Evolutionary conservation across 495 filamentous ascomycete genomes (phyloP).

Genomic region (Rhizodiscina lignyota): DNA sequence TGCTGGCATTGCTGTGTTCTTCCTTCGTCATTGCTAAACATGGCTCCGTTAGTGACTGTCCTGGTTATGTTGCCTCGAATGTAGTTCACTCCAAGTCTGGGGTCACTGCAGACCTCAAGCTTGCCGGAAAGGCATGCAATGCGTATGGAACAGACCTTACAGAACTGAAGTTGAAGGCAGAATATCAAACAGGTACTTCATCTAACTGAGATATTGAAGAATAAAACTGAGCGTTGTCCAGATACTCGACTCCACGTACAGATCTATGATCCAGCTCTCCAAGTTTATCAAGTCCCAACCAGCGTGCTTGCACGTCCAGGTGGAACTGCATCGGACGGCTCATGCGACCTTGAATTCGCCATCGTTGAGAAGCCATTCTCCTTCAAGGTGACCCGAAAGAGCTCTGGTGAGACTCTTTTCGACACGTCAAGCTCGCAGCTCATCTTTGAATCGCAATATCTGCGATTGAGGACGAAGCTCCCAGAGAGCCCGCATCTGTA

Average conservation of each 20-base stretch:
- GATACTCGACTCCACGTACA: conserved; percentile 67
- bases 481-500: conserved; percentile 56
- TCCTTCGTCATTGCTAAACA: no score
- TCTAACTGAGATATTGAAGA: conserved; percentile 2
- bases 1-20: no score
- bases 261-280: conserved; percentile 55
- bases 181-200: conserved; percentile 12
- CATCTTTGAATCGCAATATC: conserved; percentile 66
- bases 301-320: conserved; percentile 48
- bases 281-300: conserved; percentile 61
- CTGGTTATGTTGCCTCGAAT: conserved; percentile 7
- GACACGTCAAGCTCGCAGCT: conserved; percentile 52
- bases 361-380: conserved; percentile 52
- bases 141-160: conserved; percentile 10
- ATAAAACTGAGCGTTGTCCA: conserved; percentile 15
- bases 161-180: conserved; percentile 9
- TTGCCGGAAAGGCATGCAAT: conserved; percentile 12
- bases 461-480: conserved; percentile 51
- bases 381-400: conserved; percentile 49
- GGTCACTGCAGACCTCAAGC: conserved; percentile 9
- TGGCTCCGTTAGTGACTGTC: no score
- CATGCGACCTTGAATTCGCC: conserved; percentile 49
- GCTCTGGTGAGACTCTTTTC: conserved; percentile 57
- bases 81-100: neutral
- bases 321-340: conserved; percentile 20